phyloP scores from a whole-genome alignment of 2,329 filamentous ascomycete genomes.

The Neonectria magnoliae region DNA sequence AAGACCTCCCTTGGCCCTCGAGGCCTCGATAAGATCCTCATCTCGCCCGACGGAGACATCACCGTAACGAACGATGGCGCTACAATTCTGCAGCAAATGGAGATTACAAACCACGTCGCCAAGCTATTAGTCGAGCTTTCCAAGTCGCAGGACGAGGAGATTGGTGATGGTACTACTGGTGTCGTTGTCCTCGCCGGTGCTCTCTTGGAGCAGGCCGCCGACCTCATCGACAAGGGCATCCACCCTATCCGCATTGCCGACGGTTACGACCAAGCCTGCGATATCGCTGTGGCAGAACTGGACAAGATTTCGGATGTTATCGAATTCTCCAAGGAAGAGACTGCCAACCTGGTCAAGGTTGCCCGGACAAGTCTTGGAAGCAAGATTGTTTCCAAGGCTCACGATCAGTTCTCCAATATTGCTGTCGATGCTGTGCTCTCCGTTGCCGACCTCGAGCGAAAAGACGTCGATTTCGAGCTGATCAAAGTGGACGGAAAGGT shows the following conservation, averaged over 20 bases:
- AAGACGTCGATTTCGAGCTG: constrained; percentile 97
- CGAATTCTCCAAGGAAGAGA: constrained; percentile 82
- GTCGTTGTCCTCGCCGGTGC: constrained; percentile 96
- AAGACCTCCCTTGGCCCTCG: constrained; percentile 96
- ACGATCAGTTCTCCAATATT: constrained; percentile 97
- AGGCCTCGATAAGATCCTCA: constrained; percentile 98
- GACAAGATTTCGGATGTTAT: constrained; percentile 94
- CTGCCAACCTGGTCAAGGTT: constrained; percentile 89
- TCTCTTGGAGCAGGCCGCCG: constrained; percentile 93
- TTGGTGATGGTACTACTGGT: constrained; percentile 97
- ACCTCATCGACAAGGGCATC: constrained; percentile 99
- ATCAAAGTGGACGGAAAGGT: constrained; percentile 99
- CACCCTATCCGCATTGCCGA: constrained; percentile 99
- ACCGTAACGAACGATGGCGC: constrained; percentile 99
- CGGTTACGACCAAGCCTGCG: constrained; percentile 96
- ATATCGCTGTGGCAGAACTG: constrained; percentile 92
- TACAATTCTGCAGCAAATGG: constrained; percentile 97
- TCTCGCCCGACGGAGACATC: constrained; percentile 98
- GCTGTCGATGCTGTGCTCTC: constrained; percentile 97
- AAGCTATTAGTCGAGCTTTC: constrained; percentile 97
- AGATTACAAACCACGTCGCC: constrained; percentile 97
- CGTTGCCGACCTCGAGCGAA: constrained; percentile 93
- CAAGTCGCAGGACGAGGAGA: constrained; percentile 98
- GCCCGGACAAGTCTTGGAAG: constrained; percentile 95
- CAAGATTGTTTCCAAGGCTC: constrained; percentile 99